Conservation (phyloP, 2,329 filamentous ascomycete species). For the Nigrospora sphaerica region DNA sequence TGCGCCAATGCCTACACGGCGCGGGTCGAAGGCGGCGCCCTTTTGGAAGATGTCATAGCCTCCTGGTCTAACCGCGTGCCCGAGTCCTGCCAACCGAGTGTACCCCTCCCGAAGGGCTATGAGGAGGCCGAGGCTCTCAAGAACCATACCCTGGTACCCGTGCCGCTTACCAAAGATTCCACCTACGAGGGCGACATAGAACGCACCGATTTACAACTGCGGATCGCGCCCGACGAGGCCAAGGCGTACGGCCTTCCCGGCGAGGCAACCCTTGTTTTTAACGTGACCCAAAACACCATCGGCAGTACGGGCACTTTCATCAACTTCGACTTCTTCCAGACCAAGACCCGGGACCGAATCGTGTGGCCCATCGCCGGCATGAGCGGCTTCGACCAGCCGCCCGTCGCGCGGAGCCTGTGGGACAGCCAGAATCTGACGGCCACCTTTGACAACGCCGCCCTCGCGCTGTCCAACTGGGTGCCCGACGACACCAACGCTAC, state of each 20-base stretch:
- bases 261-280: too few species aligned
- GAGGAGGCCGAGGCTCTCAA: too few species aligned
- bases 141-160: background rate
- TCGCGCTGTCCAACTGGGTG: slow-evolving; percentile 9
- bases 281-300: too few species aligned
- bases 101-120: too few species aligned
- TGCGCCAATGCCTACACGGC: slow-evolving; percentile 11
- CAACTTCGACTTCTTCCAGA: background rate
- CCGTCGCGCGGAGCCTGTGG: too few species aligned
- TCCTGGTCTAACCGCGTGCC: slow-evolving; percentile 3
- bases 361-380: background rate
- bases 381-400: too few species aligned
- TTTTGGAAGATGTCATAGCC: background rate
- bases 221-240: too few species aligned
- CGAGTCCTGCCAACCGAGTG: slow-evolving; percentile 1
- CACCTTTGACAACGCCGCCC: slow-evolving; percentile 9
- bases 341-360: background rate
- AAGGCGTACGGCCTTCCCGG: too few species aligned
- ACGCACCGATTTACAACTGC: too few species aligned
- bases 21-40: slow-evolving; percentile 4
- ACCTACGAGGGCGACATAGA: background rate
- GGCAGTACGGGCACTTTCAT: too few species aligned
- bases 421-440: slow-evolving; percentile 1
- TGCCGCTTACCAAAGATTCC: background rate
- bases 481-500: slow-evolving; percentile 6